Evolutionary conservation across 805 yeast genomes (phyloP), one percentile per base, ranked within the genome.

Genomic region (Barnettozyma sucrosica): DNA sequence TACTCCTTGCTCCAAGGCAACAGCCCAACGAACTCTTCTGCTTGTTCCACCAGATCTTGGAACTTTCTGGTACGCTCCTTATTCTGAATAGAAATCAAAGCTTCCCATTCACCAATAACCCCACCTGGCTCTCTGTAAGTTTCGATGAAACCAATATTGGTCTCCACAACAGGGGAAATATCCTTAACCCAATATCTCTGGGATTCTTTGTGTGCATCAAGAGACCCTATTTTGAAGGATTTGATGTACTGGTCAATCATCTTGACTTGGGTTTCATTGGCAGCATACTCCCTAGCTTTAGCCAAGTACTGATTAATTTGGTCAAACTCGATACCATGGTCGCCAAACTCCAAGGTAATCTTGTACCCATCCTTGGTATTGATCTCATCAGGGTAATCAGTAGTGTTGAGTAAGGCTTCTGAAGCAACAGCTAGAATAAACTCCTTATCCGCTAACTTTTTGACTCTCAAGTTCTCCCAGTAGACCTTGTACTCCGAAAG

Each of bases 71-170:
- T 89, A 52, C 95, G 76, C 52, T 87, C 92, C 61, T 85, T 83
- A 66, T 89, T 88, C 47, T 89, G 95, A 79, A 88, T 85, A 19
- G 96, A 92, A 30, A 89, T 93, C 42, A 89, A 69, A 25, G 95
- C 88, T 68, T 89, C 96, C 92, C 93, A 89, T 66, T 89, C 97
- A 50, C 96, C 97, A 60, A 89, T 77, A 41, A 88, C 87, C 41
- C 96, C 96, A 28, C 90, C 78, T 14, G 96, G 95, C 63, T 88
- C 97, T 66, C 97, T 76, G 68, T 89, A 89, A 25, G 96, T 89
- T 69, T 89, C 97, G 56, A 89, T 89, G 64, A 89, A 89, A 0
- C 97, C 97, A 57, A 89, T 79, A 63, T 89, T 88, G 40, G 92
- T 81, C 67, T 82, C 89, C 34, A 83, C 82, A 13, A 70, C 70